Evolutionary conservation across 805 yeast genomes (phyloP).

Genomic region (Candida ortonii): DNA sequence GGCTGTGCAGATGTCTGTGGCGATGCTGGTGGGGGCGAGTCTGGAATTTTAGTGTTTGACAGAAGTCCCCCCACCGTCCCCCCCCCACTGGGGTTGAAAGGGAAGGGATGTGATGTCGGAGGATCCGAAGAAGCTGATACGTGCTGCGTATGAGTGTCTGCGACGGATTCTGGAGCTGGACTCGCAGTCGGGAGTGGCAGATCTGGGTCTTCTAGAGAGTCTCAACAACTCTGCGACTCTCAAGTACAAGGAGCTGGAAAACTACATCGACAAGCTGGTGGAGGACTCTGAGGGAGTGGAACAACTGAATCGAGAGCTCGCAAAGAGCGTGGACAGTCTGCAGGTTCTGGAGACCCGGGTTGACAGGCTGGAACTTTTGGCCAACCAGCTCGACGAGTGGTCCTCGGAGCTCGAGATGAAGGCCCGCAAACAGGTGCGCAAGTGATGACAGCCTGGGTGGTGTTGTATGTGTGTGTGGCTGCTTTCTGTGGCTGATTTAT

Average conservation of each 20-base stretch:
- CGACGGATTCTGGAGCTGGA: slow-evolving; percentile 34
- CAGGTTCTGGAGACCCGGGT: slow-evolving; percentile 35
- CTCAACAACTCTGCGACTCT: slow-evolving; percentile 57
- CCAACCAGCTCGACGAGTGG: slow-evolving; percentile 61
- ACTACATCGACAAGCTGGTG: slow-evolving; percentile 31
- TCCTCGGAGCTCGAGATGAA: slow-evolving; percentile 53
- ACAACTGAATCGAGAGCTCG: slow-evolving; percentile 8
- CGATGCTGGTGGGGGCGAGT: too few relatives aligned
- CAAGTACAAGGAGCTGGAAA: slow-evolving; percentile 47
- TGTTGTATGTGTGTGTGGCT: too few relatives aligned
- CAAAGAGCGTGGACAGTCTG: slow-evolving; percentile 17
- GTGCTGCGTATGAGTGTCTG: slow-evolving; percentile 31
- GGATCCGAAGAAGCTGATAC: slow-evolving; percentile 26
- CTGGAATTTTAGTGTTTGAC: too few relatives aligned
- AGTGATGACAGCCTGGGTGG: too few relatives aligned
- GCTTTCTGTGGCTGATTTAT: too few relatives aligned
- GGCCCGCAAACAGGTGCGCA: too few relatives aligned
- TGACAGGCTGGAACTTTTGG: slow-evolving; percentile 42
- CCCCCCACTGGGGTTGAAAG: too few relatives aligned
- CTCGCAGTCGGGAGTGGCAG: slow-evolving; percentile 34
- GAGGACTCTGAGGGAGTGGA: slow-evolving; percentile 15
- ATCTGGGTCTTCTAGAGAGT: slow-evolving; percentile 50
- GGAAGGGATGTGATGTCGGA: slow-evolving; percentile 5
- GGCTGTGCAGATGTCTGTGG: too few relatives aligned
- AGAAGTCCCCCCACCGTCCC: too few relatives aligned